A percentile compares a stretch with the other conserved stretches of the same genome.
Conservation (phyloP, 257 asterid species). For the Capsicum pubescens region DNA sequence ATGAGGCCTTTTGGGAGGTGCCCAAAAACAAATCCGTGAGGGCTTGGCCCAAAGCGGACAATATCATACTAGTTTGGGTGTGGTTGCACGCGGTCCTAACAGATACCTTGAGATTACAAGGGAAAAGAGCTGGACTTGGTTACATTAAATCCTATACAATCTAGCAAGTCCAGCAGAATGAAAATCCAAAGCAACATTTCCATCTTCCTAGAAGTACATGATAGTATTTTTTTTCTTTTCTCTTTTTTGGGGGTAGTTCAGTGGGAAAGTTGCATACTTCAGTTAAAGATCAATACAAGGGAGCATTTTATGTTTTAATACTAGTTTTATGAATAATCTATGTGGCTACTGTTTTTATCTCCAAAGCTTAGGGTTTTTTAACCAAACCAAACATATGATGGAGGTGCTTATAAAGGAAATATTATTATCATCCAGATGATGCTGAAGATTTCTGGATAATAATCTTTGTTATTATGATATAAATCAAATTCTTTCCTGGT, state of each 20-base stretch:
- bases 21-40: too few relatives aligned
- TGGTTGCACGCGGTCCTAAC: too few relatives aligned
- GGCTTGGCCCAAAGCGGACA: too few relatives aligned
- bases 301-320: background rate
- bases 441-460: conserved; percentile 5
- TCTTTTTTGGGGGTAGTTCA: background rate
- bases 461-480: background rate
- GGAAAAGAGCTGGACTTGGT: background rate
- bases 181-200: background rate
- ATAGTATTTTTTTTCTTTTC: background rate
- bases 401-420: conserved; percentile 23
- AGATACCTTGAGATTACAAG: background rate
- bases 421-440: conserved; percentile 4
- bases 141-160: too few relatives aligned
- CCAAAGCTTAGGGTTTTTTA: background rate
- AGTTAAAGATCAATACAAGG: background rate
- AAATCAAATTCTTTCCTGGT: background rate
- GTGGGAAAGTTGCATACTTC: background rate
- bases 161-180: background rate
- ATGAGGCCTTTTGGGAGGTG: too few relatives aligned
- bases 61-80: too few relatives aligned
- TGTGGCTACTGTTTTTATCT: background rate
- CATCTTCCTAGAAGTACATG: background rate
- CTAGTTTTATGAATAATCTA: background rate
- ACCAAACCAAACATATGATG: background rate